Evolutionary conservation across 495 filamentous ascomycete genomes (phyloP).

Genomic region (Barbatosphaeria neglecta): DNA sequence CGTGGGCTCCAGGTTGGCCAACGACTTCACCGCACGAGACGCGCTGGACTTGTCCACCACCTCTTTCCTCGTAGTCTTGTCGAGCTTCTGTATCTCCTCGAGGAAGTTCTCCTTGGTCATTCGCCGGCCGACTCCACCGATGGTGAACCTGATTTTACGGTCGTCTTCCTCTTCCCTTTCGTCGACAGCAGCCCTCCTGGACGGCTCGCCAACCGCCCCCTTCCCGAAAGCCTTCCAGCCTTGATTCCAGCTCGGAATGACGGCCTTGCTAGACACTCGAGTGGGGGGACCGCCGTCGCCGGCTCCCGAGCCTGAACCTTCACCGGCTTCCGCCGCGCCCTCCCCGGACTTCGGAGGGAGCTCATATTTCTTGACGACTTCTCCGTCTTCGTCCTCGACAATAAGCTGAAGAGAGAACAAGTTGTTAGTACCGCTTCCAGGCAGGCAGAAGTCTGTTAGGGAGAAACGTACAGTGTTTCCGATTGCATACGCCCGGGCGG

Average conservation of each 20-base stretch:
- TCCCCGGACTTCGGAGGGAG: conserved; percentile 45
- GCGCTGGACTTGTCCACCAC: conserved; percentile 57
- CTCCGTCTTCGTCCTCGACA: conserved; percentile 93
- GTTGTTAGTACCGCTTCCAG: conserved; percentile 6
- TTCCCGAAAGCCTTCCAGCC: conserved; percentile 39
- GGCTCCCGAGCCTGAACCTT: conserved; percentile 11
- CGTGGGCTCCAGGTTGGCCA: conserved; percentile 38
- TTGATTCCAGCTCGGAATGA: conserved; percentile 19
- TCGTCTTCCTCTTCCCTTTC: conserved; percentile 56
- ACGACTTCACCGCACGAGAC: conserved; percentile 41
- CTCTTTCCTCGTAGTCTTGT: conserved; percentile 62
- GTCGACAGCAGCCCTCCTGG: conserved; percentile 27
- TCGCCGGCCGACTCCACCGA: conserved; percentile 56
- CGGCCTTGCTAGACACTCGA: background rate
- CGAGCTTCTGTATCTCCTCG: conserved; percentile 65
- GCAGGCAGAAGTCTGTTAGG: background rate
- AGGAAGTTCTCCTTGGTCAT: conserved; percentile 93
- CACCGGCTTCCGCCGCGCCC: conserved; percentile 5
- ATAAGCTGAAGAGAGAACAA: conserved; percentile 61
- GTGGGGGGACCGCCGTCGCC: conserved; percentile 7
- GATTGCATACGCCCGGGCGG: conserved; percentile 89
- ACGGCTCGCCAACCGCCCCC: conserved; percentile 22
- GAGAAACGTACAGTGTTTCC: conserved; percentile 57
- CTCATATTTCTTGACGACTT: conserved; percentile 95
- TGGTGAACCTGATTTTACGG: conserved; percentile 75